These are phyloP conservation scores for Claviceps sp. DNA, from an alignment of 2,329 filamentous ascomycete genomes.

Conservation along the genomic window DNA sequence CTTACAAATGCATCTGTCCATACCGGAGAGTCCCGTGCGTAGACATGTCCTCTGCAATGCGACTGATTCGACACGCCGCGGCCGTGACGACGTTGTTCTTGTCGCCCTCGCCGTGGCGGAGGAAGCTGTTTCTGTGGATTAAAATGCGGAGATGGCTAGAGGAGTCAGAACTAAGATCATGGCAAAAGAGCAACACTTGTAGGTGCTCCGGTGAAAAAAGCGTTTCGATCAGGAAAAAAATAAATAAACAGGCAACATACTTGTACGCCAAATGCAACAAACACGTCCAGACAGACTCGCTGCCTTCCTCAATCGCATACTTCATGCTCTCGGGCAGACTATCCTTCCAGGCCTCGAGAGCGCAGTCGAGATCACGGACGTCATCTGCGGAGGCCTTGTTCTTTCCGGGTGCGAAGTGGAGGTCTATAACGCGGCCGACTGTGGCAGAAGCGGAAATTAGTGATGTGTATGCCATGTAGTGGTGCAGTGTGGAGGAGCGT, in stretches of 20 bases:
- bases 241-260: constrained; percentile 9
- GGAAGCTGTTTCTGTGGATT: constrained; percentile 21
- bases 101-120: constrained; percentile 14
- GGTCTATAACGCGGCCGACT: constrained; percentile 23
- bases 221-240: not conserved
- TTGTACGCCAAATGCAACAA: constrained; percentile 25
- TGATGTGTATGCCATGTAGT: no score
- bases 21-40: constrained; percentile 20
- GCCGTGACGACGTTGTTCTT: constrained; percentile 17
- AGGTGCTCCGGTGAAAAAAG: no score
- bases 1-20: constrained; percentile 25
- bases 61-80: constrained; percentile 22
- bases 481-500: no score
- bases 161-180: not conserved
- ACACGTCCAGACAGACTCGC: constrained; percentile 21
- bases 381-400: constrained; percentile 15
- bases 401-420: constrained; percentile 22
- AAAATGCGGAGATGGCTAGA: constrained; percentile 22
- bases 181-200: not conserved
- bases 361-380: constrained; percentile 15
- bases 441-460: no score
- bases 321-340: constrained; percentile 20
- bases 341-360: constrained; percentile 20
- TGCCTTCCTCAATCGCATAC: constrained; percentile 18
- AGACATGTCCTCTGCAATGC: constrained; percentile 26